A percentile compares a stretch with the other conserved stretches of the same genome.
phyloP scores from a whole-genome alignment of 805 yeast genomes.

The Millerago galiae region DNA sequence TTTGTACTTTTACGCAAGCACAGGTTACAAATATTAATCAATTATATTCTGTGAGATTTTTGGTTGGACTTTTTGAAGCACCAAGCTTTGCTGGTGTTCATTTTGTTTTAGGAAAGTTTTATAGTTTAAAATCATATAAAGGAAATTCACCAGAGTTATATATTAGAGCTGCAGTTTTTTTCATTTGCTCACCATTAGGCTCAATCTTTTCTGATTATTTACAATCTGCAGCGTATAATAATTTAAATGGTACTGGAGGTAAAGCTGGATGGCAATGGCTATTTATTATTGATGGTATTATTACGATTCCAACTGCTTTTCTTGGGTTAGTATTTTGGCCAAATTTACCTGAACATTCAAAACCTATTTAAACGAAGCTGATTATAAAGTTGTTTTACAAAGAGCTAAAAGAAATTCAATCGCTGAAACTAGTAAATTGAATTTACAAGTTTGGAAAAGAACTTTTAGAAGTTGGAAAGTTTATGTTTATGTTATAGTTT shows the following conservation, averaged over 20 bases:
- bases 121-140: background rate
- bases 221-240: conserved; percentile 5
- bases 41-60: conserved; percentile 20
- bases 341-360: conserved; percentile 4
- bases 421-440: conserved; percentile 1
- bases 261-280: conserved; percentile 60
- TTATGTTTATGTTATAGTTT: conserved; percentile 2
- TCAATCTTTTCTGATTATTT: conserved; percentile 4
- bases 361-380: conserved; percentile 1
- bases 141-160: conserved; percentile 4
- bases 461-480: conserved; percentile 4
- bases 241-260: conserved; percentile 36
- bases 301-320: conserved; percentile 4
- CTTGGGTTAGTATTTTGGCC: conserved; percentile 5
- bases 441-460: conserved; percentile 2
- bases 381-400: background rate
- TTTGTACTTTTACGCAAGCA: conserved; percentile 6
- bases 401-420: conserved; percentile 5
- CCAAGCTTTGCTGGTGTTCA: conserved; percentile 3
- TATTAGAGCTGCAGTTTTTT: conserved; percentile 16
- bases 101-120: conserved; percentile 1
- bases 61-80: conserved; percentile 13
- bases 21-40: conserved; percentile 2
- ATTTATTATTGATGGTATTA: conserved; percentile 26
- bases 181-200: background rate